A percentile compares a stretch with the other conserved stretches of the same genome.
These are phyloP conservation scores for Sclerotinia nivalis DNA, from an alignment of 2,329 filamentous ascomycete genomes.

Conservation along the genomic window DNA sequence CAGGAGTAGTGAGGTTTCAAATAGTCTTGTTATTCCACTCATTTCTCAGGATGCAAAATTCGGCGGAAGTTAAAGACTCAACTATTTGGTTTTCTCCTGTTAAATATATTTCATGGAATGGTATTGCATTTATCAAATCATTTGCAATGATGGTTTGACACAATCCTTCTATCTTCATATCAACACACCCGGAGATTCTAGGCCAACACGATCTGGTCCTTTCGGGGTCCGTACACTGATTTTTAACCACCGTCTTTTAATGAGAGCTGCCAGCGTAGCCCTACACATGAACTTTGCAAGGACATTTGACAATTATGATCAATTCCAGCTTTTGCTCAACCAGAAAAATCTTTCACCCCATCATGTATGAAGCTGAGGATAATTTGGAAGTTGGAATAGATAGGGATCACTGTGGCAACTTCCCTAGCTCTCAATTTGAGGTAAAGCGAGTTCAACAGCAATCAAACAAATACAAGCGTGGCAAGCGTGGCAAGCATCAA, in stretches of 20 bases:
- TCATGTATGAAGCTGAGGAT: not conserved
- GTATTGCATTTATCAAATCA: not conserved
- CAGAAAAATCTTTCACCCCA: not conserved
- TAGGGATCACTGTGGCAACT: not conserved
- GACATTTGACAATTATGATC: not conserved
- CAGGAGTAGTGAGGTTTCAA: not conserved
- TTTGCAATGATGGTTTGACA: not conserved
- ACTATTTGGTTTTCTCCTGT: not conserved
- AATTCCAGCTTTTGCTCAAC: not conserved
- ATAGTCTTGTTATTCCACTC: slow-evolving; percentile 1
- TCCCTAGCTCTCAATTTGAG: not conserved
- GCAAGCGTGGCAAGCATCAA: not conserved
- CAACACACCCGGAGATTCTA: no score
- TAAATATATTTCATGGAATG: not conserved
- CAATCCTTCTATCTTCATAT: not conserved
- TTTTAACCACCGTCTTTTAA: not conserved
- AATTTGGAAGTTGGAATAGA: not conserved
- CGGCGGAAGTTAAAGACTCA: not conserved
- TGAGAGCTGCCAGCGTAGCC: not conserved
- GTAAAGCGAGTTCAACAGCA: no score
- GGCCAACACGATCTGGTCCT: not conserved
- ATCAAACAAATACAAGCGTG: not conserved
- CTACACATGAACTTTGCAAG: not conserved
- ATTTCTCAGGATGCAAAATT: not conserved
- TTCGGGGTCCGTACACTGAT: not conserved